Evolutionary conservation across 2,329 filamentous ascomycete genomes (phyloP).

Genomic region (Parastagonospora nodorum): DNA sequence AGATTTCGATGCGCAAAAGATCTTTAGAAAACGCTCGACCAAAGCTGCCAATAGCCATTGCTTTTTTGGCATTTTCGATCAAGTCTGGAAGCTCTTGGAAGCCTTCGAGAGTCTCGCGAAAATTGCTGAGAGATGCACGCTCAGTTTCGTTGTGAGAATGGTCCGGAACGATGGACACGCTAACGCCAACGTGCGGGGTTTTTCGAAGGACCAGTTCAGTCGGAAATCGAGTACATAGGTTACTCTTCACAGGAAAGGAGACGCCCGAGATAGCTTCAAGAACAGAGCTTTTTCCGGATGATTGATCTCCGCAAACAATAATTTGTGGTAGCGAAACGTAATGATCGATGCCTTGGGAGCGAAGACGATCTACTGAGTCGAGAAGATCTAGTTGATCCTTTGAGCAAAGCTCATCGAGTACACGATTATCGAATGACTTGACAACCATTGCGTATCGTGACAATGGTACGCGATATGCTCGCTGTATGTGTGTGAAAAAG

Average conservation of each 20-base stretch:
- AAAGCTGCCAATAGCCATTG: slow-evolving; percentile 48
- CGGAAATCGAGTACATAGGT: slow-evolving; percentile 63
- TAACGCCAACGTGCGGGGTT: slow-evolving; percentile 39
- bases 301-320: slow-evolving; percentile 12
- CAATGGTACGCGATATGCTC: too few relatives aligned
- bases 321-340: slow-evolving; percentile 11
- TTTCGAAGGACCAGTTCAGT: slow-evolving; percentile 62
- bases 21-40: slow-evolving; percentile 13
- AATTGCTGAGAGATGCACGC: slow-evolving; percentile 4
- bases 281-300: slow-evolving; percentile 21
- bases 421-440: slow-evolving; percentile 14
- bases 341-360: slow-evolving; percentile 4
- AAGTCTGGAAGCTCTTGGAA: slow-evolving; percentile 9
- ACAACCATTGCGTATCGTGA: too few relatives aligned
- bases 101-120: slow-evolving; percentile 7
- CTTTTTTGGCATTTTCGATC: slow-evolving; percentile 55
- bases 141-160: slow-evolving; percentile 6
- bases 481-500: too few relatives aligned
- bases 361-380: slow-evolving; percentile 8
- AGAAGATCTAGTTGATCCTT: slow-evolving; percentile 21
- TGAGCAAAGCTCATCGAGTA: slow-evolving; percentile 18
- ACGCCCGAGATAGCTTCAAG: slow-evolving; percentile 53
- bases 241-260: slow-evolving; percentile 46
- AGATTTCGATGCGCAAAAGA: slow-evolving; percentile 20
- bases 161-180: slow-evolving; percentile 47